Base-by-base conservation (phyloP, 2,329 filamentous ascomycete genomes). In the Peltaster fructicola region DNA sequence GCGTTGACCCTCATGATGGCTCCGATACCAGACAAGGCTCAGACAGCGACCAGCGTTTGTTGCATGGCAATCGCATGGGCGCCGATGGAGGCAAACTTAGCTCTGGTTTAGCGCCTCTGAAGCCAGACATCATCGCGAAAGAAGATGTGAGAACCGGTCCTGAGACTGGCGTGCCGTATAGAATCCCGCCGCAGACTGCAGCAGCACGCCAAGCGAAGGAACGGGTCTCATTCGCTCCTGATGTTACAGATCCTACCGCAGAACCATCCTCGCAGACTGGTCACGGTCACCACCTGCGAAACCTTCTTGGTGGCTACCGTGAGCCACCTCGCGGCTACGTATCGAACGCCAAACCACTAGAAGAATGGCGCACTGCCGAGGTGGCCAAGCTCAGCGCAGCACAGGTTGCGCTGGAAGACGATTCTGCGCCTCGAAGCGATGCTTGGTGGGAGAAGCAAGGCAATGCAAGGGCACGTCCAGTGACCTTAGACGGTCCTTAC, bases 361-460 rank as follows among this genome's bases (percentile, higher is more conserved):
- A 78, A 16, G 57, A 62, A 25, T 61, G 58, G 58, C 54, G 44
- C 30, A 39, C 40, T 20, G 58, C 51, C 3, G 45, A 45, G 8
- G 37, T 47, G 10, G 55, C 50, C 9, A 43, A 42, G 10, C 44
- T 63, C 8, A 39, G 40, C 4, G 41, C 44, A 1, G 50, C 54
- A 7, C 59, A 63, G 36, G 43, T 61, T 10, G 50, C 54, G 22
- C 30, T 57, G 10, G 53, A 53, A 8, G 24, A 33, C 21, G 36
- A 38, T 15, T 41, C 47, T 10, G 27, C 35, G 20, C 14, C 30
- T 5, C 26, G 11, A 14, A 23, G 26, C 15, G 45, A 45, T 22
- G 57, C 77, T 2, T 90, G 80, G 80, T 88, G 81, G 80, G 81
- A 90, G 44, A 43, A 45, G 29, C 19, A 20, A 9, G 14, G 13